These are phyloP conservation scores for Penicillium robsamsonii DNA, from an alignment of 495 filamentous ascomycete species.

Conservation along the genomic window DNA sequence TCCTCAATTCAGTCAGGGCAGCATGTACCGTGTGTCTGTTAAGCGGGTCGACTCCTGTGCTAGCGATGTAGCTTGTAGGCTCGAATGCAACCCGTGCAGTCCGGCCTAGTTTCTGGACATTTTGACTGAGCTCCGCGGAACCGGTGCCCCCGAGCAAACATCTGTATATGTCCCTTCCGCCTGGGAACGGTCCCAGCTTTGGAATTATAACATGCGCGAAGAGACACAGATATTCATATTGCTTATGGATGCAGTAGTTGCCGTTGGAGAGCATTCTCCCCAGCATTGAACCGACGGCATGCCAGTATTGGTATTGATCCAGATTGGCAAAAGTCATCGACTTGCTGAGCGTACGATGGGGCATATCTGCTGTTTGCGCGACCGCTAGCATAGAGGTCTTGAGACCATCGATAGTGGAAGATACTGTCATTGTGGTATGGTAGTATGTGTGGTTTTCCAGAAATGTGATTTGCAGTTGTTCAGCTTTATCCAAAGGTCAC, in stretches of 20 bases:
- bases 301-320: slow-evolving; percentile 18
- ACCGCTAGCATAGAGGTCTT: not conserved
- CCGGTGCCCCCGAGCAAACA: not conserved
- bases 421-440: not conserved
- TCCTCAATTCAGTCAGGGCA: not conserved
- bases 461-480: not conserved
- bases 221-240: slow-evolving; percentile 17
- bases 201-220: slow-evolving; percentile 10
- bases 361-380: not conserved
- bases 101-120: not conserved
- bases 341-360: not conserved
- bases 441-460: not conserved
- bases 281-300: slow-evolving; percentile 9
- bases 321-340: slow-evolving; percentile 1
- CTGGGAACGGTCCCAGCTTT: not conserved
- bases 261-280: slow-evolving; percentile 3
- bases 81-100: not conserved
- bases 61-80: not conserved
- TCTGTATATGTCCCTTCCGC: not conserved
- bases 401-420: not conserved
- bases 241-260: slow-evolving; percentile 14
- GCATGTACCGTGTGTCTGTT: not conserved
- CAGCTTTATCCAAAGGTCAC: not conserved
- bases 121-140: not conserved
- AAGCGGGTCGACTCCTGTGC: not conserved